A percentile compares a stretch with the other conserved stretches of the same genome.
Conservation (phyloP, 148 eudicot species). For the Camellia lanceoleosa region DNA sequence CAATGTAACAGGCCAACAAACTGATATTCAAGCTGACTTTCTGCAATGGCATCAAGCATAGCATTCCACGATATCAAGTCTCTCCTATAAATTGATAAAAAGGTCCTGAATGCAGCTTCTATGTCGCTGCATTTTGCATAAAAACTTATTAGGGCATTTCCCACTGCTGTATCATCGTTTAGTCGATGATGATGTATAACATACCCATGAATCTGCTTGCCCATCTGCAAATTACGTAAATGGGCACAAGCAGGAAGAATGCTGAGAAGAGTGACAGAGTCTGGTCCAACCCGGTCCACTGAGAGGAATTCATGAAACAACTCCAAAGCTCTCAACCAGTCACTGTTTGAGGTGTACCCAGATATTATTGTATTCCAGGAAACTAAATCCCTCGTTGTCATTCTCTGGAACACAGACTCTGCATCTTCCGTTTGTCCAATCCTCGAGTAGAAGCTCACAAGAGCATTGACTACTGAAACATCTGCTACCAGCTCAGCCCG, state of each 20-base stretch:
- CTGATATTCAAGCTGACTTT: constrained; percentile 27
- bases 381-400: constrained; percentile 51
- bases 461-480: constrained; percentile 48
- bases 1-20: constrained; percentile 30
- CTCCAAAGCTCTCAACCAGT: constrained; percentile 45
- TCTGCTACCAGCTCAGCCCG: constrained; percentile 38
- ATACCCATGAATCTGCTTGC: constrained; percentile 68
- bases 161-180: constrained; percentile 35
- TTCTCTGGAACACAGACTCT: constrained; percentile 45
- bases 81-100: constrained; percentile 33
- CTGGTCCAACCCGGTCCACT: constrained; percentile 24
- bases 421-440: constrained; percentile 37
- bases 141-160: constrained; percentile 57
- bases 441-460: constrained; percentile 60
- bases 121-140: constrained; percentile 54
- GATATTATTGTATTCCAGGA: constrained; percentile 77
- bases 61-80: constrained; percentile 79
- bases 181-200: constrained; percentile 36
- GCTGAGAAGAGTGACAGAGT: constrained; percentile 55
- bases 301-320: constrained; percentile 44
- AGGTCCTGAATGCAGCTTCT: constrained; percentile 41
- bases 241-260: constrained; percentile 61
- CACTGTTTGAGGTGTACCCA: constrained; percentile 50
- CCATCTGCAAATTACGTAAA: constrained; percentile 35
- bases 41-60: constrained; percentile 55